These are phyloP conservation scores for Euryodendron excelsum DNA, from an alignment of 148 eudicot genomes.

Conservation along the genomic window DNA sequence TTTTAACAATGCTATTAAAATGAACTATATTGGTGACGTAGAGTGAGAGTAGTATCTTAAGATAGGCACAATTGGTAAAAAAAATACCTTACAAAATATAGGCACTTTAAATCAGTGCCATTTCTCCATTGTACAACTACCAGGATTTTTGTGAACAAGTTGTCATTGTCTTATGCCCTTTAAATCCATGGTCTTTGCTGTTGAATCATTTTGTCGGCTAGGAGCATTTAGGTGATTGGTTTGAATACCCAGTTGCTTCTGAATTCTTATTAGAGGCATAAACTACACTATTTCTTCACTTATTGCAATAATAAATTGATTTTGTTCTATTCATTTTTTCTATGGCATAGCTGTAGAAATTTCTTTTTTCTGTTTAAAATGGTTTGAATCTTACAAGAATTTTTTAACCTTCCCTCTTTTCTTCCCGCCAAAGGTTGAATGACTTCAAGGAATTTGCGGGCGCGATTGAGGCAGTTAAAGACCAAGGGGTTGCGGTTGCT, in stretches of 20 bases:
- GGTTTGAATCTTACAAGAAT: neutral
- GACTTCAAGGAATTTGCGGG: slow-evolving; percentile 92
- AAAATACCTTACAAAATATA: neutral
- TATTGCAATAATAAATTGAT: neutral
- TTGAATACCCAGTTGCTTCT: neutral
- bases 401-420: too few relatives aligned
- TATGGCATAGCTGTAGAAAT: neutral
- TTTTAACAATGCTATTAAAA: neutral
- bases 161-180: neutral
- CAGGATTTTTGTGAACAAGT: neutral
- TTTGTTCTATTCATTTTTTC: neutral
- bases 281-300: neutral
- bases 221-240: neutral
- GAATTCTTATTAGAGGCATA: neutral
- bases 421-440: slow-evolving; percentile 38
- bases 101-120: neutral
- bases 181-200: neutral
- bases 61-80: too few relatives aligned
- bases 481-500: slow-evolving; percentile 76
- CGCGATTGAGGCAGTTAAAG: slow-evolving; percentile 70
- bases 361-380: neutral
- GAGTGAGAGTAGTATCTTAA: neutral
- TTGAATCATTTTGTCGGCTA: too few relatives aligned
- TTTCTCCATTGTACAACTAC: neutral
- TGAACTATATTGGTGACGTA: neutral